Percentiles rank a stretch among this genome's conserved stretches.
These are phyloP conservation scores for Leishmania martiniquensis DNA, from an alignment of 208 protist species.

Conservation along the genomic window DNA sequence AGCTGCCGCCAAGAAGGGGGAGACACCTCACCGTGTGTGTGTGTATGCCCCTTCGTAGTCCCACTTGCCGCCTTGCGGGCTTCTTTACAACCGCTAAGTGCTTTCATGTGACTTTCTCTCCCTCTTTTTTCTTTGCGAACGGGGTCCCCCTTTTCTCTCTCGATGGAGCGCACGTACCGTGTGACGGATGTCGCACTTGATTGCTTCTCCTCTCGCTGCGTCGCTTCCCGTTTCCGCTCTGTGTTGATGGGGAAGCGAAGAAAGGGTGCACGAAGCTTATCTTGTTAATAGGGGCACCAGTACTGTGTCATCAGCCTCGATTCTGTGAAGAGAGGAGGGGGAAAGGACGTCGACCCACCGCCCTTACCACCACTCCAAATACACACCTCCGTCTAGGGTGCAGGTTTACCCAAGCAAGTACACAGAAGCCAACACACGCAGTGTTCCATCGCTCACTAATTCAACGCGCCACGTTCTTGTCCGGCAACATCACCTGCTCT, in stretches of 20 bases:
- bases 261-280: not conserved
- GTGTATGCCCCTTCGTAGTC: not conserved
- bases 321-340: not conserved
- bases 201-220: not conserved
- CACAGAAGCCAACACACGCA: not conserved
- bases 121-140: not conserved
- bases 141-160: not conserved
- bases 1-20: not conserved
- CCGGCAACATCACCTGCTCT: not conserved
- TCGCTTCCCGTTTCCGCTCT: not conserved
- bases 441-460: not conserved
- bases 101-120: constrained; percentile 2
- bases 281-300: not conserved
- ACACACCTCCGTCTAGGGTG: not conserved
- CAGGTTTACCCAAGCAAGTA: not conserved
- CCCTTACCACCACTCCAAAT: not conserved
- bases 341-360: not conserved
- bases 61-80: not conserved
- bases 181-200: not conserved
- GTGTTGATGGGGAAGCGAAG: not conserved
- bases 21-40: not conserved
- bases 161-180: not conserved
- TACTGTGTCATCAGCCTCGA: not conserved
- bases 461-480: not conserved
- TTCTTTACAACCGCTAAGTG: not conserved